These are phyloP conservation scores for Knufia fluminis DNA, from an alignment of 2,329 filamentous ascomycete genomes.

Conservation along the genomic window DNA sequence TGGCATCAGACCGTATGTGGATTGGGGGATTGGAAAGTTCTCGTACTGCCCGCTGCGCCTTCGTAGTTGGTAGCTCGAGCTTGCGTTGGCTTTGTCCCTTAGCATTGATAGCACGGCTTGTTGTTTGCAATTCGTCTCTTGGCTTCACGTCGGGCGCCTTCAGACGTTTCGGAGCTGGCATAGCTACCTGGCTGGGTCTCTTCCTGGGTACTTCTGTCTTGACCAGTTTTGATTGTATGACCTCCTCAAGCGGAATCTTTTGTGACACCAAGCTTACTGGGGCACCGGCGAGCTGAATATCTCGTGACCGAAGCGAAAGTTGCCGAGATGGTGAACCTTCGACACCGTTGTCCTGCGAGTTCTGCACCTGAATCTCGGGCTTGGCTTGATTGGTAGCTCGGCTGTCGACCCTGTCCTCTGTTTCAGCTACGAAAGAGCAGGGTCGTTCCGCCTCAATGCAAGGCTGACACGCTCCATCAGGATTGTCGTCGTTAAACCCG, in stretches of 20 bases:
- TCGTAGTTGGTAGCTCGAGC: background rate
- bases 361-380: background rate
- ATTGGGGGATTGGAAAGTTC: background rate
- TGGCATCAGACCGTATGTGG: background rate
- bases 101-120: too few species aligned
- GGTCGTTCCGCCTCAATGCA: background rate
- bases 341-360: background rate
- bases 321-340: background rate
- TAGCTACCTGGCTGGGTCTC: background rate
- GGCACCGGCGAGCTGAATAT: background rate
- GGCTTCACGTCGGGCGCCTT: background rate
- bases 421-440: background rate
- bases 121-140: background rate
- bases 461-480: constrained; percentile 1
- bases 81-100: background rate
- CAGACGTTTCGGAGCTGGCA: background rate
- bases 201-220: background rate
- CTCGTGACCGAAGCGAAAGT: background rate
- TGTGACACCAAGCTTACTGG: background rate
- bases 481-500: background rate
- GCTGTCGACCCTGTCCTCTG: background rate
- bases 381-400: too few species aligned
- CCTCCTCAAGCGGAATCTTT: background rate
- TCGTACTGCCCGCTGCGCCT: background rate
- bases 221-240: background rate